Evolutionary conservation across 768 basidiomycete species (phyloP).

Genomic region (button mushroom (Agaricus bisporus)): DNA sequence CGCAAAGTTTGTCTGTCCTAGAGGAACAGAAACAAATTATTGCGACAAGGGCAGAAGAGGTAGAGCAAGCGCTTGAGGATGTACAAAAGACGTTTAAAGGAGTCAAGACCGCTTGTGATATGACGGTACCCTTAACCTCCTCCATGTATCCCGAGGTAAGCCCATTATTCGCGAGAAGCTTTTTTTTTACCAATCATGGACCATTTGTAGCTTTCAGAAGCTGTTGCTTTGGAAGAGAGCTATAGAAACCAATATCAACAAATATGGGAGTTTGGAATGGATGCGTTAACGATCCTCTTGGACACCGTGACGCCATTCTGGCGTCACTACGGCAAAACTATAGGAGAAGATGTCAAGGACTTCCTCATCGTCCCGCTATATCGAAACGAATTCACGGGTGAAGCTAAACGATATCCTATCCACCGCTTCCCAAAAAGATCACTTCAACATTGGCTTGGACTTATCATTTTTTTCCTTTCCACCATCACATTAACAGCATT

Average conservation of each 20-base stretch:
- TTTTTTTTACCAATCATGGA: not conserved
- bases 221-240: slow-evolving; percentile 69
- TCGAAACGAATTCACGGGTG: slow-evolving; percentile 79
- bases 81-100: slow-evolving; percentile 49
- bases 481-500: slow-evolving; percentile 46
- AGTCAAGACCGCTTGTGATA: slow-evolving; percentile 63
- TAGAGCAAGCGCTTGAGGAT: slow-evolving; percentile 38
- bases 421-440: slow-evolving; percentile 54
- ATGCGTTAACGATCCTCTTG: slow-evolving; percentile 66
- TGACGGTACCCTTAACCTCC: slow-evolving; percentile 61
- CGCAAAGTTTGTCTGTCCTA: slow-evolving; percentile 42
- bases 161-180: not conserved
- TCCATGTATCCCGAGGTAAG: slow-evolving; percentile 71
- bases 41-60: slow-evolving; percentile 38
- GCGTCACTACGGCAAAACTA: slow-evolving; percentile 77
- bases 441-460: slow-evolving; percentile 59
- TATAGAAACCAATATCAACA: slow-evolving; percentile 78
- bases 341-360: slow-evolving; percentile 72
- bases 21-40: slow-evolving; percentile 42
- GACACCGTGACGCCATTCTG: slow-evolving; percentile 77
- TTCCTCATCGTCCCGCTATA: slow-evolving; percentile 81
- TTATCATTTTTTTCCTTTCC: slow-evolving; percentile 43
- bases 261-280: slow-evolving; percentile 77
- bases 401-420: slow-evolving; percentile 62
- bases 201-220: slow-evolving; percentile 52